Percentiles rank a stretch among this genome's conserved stretches.
phyloP scores from a whole-genome alignment of 73 alveolate genomes.

The Stentor coeruleus region DNA sequence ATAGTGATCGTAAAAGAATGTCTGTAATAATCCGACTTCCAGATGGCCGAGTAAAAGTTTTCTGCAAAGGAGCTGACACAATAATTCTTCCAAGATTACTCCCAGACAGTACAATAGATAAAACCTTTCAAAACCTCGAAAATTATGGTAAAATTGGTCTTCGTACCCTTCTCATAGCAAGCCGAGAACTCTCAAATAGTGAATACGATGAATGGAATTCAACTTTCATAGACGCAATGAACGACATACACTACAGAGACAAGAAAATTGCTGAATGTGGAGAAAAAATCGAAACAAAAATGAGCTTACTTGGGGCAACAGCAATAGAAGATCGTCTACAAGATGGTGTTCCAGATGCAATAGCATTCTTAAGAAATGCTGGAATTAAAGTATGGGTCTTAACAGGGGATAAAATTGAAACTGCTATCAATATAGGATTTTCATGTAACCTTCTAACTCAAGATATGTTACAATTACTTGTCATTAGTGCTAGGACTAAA shows the following conservation, averaged over 20 bases:
- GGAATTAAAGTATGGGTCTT: constrained; percentile 27
- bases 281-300: constrained; percentile 39
- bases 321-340: constrained; percentile 69
- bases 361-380: constrained; percentile 49
- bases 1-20: constrained; percentile 94
- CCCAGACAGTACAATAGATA: constrained; percentile 4
- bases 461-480: neutral
- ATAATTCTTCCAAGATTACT: constrained; percentile 30
- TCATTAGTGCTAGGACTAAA: neutral
- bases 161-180: constrained; percentile 79
- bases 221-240: constrained; percentile 19
- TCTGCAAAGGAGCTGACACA: constrained; percentile 78
- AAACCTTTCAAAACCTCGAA: neutral
- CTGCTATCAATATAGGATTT: constrained; percentile 67
- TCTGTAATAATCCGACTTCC: constrained; percentile 72
- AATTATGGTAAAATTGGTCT: constrained; percentile 52
- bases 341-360: constrained; percentile 79
- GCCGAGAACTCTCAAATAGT: constrained; percentile 54
- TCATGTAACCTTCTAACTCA: constrained; percentile 18
- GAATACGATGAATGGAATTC: constrained; percentile 46
- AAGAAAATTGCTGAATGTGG: constrained; percentile 30
- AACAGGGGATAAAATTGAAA: constrained; percentile 92
- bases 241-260: constrained; percentile 18
- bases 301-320: constrained; percentile 53
- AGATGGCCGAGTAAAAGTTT: constrained; percentile 46